A percentile compares a stretch with the other conserved stretches of the same genome.
phyloP scores from a whole-genome alignment of 805 yeast species.

The Yarrowia sp. region DNA sequence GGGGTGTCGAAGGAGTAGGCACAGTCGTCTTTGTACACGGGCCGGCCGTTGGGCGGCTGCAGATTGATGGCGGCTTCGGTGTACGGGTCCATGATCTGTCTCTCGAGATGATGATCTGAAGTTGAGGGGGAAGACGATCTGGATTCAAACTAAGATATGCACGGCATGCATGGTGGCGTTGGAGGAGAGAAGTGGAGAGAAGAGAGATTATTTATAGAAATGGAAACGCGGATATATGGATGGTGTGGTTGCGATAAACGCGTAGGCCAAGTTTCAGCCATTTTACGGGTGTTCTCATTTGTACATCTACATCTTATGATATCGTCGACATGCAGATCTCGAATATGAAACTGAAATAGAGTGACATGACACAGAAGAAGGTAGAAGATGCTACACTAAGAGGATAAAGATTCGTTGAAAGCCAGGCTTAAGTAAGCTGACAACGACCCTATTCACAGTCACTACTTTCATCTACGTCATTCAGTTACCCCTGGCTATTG shows the following conservation, averaged over 20 bases:
- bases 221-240: no score
- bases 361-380: background rate
- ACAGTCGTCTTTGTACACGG: constrained; percentile 86
- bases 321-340: background rate
- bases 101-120: background rate
- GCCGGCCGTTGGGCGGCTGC: constrained; percentile 35
- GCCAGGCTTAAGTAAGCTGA: no score
- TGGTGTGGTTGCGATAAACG: no score
- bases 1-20: constrained; percentile 75
- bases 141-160: constrained; percentile 22
- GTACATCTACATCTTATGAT: no score
- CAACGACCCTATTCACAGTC: no score
- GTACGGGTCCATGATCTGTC: constrained; percentile 31
- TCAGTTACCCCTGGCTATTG: no score
- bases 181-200: background rate
- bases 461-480: no score
- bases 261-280: no score
- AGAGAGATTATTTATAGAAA: background rate
- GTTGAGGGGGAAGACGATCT: background rate
- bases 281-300: background rate
- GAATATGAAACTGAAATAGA: background rate
- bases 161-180: constrained; percentile 8
- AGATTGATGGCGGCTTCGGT: constrained; percentile 33
- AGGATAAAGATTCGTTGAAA: no score
- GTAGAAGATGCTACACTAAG: no score